Base-by-base conservation (phyloP, 2,329 filamentous ascomycete species). In the Diplodia seriata region DNA sequence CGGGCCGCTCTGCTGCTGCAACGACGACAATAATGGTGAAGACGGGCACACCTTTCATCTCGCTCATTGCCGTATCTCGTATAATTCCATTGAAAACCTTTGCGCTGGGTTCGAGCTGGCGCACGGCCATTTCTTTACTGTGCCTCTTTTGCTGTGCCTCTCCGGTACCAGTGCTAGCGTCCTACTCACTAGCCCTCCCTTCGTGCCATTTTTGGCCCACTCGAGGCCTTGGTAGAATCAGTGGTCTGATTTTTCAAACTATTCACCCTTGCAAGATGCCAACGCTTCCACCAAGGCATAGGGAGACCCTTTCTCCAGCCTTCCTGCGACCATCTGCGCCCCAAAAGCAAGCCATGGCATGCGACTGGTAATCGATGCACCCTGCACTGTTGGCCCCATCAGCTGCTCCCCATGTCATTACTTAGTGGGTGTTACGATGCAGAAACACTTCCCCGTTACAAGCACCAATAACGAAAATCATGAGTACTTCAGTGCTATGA, bases 1-100 rank as follows among this genome's bases (percentile, higher is more conserved):
- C 57, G 57, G 33, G 57, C 40, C 43, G 57, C 56, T 47, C 50
- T 40, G n/a, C 54, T 56, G 54, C 54, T n/a, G 33, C 54, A 12
- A 23, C 33, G 33, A 23, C 33, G n/a, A 23, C 33, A 23, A 20
- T n/a, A 23, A 20, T n/a, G 26, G 23, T 29, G 26, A 33, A 23
- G 43, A 47, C 43, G n/a, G 43, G 43, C 43, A n/a, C 43, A 11
- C 43, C 43, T 47, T 47, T 47, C 43, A 47, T 47, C 43, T 38
- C 36, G 36, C 36, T 38, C 36, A 38, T 38, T 4, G 8, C 36
- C 36, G 36, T 12, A 11, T 38, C 36, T 47, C 43, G 43, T 47
- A 20, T 47, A 8, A 5, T 20, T 20, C n/a, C n/a, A 47, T 47
- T 47, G 40, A 47, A 47, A 47, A 47, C 15, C 40, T 8, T n/a